These are phyloP conservation scores for Ceratobasidium sp. DNA, from an alignment of 1,284 basidiomycete species.

Conservation along the genomic window DNA sequence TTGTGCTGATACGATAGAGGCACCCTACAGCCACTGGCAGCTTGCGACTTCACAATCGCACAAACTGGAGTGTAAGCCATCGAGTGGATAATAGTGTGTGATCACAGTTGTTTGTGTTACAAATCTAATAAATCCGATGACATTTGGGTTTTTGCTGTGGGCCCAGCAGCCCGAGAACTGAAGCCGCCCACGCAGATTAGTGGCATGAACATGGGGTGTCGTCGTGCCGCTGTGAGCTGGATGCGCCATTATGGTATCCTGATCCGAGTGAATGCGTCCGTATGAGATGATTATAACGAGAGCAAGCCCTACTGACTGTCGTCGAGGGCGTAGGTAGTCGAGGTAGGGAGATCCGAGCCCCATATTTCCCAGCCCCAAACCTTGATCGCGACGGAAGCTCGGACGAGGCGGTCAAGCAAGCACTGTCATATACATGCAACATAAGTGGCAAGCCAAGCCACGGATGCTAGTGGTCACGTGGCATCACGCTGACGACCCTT, in stretches of 20 bases:
- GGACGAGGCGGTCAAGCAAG: conserved; percentile 16
- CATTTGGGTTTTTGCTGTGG: conserved; percentile 58
- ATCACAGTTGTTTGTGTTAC: conserved; percentile 65
- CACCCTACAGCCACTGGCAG: neutral
- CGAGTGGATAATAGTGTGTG: conserved; percentile 56
- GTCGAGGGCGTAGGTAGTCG: neutral
- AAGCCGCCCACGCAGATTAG: conserved; percentile 26
- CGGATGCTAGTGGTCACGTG: too few relatives aligned
- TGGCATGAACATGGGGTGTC: conserved; percentile 19
- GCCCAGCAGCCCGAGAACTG: conserved; percentile 72
- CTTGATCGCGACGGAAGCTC: conserved; percentile 44
- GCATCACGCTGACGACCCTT: too few relatives aligned
- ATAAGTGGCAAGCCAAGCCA: too few relatives aligned
- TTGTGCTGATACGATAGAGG: neutral
- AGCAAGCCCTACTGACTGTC: neutral
- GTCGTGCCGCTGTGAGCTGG: conserved; percentile 3
- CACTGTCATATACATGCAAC: neutral
- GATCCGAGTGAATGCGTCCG: conserved; percentile 9
- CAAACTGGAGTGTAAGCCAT: neutral
- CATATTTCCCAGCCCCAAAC: conserved; percentile 21
- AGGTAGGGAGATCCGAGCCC: neutral
- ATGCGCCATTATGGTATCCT: neutral
- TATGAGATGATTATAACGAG: neutral
- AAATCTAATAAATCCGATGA: conserved; percentile 66
- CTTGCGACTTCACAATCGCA: neutral